A percentile compares a stretch with the other conserved stretches of the same genome.
Evolutionary conservation across 768 basidiomycete genomes (phyloP).

Genomic region (Chlorophyllum brunneum): DNA sequence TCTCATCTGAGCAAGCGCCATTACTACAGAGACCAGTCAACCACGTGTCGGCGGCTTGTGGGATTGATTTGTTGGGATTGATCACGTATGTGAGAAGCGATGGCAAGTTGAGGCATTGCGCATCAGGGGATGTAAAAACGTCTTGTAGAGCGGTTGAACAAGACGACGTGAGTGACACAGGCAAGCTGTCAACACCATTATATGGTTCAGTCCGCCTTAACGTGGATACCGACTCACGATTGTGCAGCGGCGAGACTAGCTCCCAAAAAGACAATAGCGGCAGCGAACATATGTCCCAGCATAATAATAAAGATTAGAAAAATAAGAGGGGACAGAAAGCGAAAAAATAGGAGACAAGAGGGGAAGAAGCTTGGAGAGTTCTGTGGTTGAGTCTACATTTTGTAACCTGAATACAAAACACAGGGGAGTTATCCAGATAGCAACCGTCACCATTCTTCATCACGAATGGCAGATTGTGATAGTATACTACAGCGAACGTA

Average conservation of each 20-base stretch:
- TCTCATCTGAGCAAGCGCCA: constrained; percentile 53
- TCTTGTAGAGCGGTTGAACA: constrained; percentile 45
- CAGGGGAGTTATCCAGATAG: no score
- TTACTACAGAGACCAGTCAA: constrained; percentile 50
- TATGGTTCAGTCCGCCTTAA: constrained; percentile 1
- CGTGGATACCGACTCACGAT: constrained; percentile 29
- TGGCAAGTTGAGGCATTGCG: constrained; percentile 45
- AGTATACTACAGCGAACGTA: no score
- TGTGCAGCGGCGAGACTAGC: constrained; percentile 36
- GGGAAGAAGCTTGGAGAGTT: no score
- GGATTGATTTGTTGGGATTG: constrained; percentile 29
- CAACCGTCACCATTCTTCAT: no score
- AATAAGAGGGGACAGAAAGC: no score
- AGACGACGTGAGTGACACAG: constrained; percentile 38
- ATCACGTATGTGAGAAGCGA: constrained; percentile 37
- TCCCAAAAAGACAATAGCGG: constrained; percentile 21
- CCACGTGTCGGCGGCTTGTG: constrained; percentile 57
- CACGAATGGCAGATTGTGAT: no score
- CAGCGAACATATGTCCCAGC: constrained; percentile 19
- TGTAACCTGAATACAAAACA: no score
- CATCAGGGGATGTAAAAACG: constrained; percentile 40
- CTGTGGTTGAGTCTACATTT: no score
- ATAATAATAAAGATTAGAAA: constrained; percentile 13
- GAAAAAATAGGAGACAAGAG: no score
- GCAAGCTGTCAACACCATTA: neutral